Evolutionary conservation across 2,329 filamentous ascomycete species (phyloP).

Genomic region (Sclerotinia nivalis): DNA sequence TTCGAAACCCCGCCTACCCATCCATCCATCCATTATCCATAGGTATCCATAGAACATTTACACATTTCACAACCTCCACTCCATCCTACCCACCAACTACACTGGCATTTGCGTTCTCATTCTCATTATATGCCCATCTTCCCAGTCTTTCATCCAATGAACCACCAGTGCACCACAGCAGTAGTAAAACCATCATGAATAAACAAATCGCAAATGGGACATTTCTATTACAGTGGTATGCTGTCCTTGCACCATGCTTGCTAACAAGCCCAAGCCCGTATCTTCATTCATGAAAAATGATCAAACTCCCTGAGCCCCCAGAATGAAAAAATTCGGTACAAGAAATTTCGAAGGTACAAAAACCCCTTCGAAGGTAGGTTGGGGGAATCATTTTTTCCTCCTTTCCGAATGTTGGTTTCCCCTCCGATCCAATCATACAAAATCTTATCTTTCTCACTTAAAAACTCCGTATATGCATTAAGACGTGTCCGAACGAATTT

Average conservation of each 20-base stretch:
- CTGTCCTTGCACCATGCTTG: slow-evolving; percentile 24
- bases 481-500: slow-evolving; percentile 34
- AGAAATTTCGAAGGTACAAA: slow-evolving; percentile 30
- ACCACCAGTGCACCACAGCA: slow-evolving; percentile 3
- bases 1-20: background rate
- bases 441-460: slow-evolving; percentile 29
- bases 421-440: slow-evolving; percentile 28
- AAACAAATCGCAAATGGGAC: slow-evolving; percentile 28
- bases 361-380: slow-evolving; percentile 11
- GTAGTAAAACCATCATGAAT: slow-evolving; percentile 21
- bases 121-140: slow-evolving; percentile 12
- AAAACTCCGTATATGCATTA: slow-evolving; percentile 41
- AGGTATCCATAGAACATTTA: background rate
- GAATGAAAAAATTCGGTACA: slow-evolving; percentile 31
- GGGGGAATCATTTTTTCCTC: slow-evolving; percentile 12
- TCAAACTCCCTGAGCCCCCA: slow-evolving; percentile 20
- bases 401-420: slow-evolving; percentile 25
- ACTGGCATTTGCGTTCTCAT: slow-evolving; percentile 31
- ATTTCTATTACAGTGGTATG: slow-evolving; percentile 38
- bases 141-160: slow-evolving; percentile 14
- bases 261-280: slow-evolving; percentile 28
- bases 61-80: slow-evolving; percentile 2
- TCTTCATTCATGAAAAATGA: slow-evolving; percentile 19
- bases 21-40: slow-evolving; percentile 3
- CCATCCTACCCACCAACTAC: slow-evolving; percentile 21